A percentile compares a stretch with the other conserved stretches of the same genome.
phyloP scores from a whole-genome alignment of 2,329 filamentous ascomycete genomes.

The Geosmithia flava region DNA sequence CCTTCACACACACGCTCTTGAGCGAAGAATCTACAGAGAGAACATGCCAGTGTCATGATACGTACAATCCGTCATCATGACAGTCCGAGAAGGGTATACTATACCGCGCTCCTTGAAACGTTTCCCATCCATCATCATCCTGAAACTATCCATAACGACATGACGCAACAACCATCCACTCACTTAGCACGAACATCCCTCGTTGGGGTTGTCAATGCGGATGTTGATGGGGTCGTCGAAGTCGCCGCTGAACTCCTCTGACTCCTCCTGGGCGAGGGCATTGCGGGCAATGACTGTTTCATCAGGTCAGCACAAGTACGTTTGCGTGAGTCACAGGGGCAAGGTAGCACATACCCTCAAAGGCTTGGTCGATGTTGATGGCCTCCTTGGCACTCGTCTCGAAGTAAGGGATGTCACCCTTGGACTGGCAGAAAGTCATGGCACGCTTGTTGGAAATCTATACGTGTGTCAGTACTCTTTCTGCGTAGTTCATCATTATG shows the following conservation, averaged over 20 bases:
- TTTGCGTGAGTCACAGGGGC: background rate
- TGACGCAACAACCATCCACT: background rate
- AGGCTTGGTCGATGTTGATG: constrained; percentile 83
- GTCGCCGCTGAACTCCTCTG: constrained; percentile 93
- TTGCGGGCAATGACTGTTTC: constrained; percentile 81
- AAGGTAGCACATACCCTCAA: constrained; percentile 42
- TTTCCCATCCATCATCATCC: background rate
- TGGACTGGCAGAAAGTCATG: constrained; percentile 94
- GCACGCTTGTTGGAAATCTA: constrained; percentile 91
- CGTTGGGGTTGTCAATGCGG: constrained; percentile 84
- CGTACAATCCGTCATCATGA: background rate
- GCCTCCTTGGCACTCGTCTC: constrained; percentile 99
- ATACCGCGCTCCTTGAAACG: background rate
- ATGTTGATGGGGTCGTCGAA: constrained; percentile 98
- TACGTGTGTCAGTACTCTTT: background rate
- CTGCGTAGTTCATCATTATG: background rate
- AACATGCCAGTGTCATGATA: no score
- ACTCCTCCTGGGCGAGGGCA: constrained; percentile 91
- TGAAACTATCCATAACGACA: background rate
- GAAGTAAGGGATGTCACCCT: constrained; percentile 96
- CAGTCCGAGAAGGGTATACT: constrained; percentile 3
- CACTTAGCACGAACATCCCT: constrained; percentile 79
- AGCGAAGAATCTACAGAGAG: no score
- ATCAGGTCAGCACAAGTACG: background rate
- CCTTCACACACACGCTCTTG: no score